Conservation (phyloP, 352 stramenopile species). For the Pythium chondricola region DNA sequence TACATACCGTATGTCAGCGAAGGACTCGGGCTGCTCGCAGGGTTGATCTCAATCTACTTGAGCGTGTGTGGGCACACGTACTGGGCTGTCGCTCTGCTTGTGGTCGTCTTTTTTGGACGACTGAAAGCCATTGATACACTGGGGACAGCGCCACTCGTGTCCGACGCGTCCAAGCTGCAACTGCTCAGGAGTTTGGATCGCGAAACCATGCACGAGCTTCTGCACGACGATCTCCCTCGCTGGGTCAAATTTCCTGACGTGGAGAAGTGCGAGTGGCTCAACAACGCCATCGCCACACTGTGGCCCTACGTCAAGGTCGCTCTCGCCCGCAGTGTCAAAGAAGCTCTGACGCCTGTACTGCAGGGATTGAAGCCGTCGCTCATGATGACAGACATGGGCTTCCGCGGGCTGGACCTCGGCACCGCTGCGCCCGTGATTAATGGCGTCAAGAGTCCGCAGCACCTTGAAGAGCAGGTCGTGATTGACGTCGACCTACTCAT, state of each 20-base stretch:
- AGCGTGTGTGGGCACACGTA: constrained; percentile 15
- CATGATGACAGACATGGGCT: constrained; percentile 34
- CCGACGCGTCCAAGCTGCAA: constrained; percentile 28
- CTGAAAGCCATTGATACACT: constrained; percentile 30
- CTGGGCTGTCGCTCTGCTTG: constrained; percentile 19
- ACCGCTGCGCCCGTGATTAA: constrained; percentile 36
- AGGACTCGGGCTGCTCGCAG: constrained; percentile 20
- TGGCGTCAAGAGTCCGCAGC: constrained; percentile 32
- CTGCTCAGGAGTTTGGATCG: constrained; percentile 30
- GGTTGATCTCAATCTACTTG: constrained; percentile 20
- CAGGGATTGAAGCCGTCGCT: constrained; percentile 34
- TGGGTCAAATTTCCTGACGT: constrained; percentile 46
- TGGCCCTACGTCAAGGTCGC: constrained; percentile 45
- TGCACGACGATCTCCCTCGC: constrained; percentile 33
- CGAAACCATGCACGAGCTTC: constrained; percentile 32
- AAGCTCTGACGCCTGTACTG: constrained; percentile 29
- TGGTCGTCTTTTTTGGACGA: constrained; percentile 29
- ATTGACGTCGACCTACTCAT: constrained; percentile 38
- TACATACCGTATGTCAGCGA: constrained; percentile 30
- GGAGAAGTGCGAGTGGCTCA: constrained; percentile 44
- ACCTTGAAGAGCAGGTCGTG: constrained; percentile 38
- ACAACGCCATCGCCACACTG: constrained; percentile 33
- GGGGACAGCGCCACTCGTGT: constrained; percentile 21
- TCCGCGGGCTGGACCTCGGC: constrained; percentile 34
- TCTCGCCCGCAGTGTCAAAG: constrained; percentile 27